These are phyloP conservation scores for Primulina tabacum DNA, from an alignment of 257 asterid genomes.

Conservation along the genomic window DNA sequence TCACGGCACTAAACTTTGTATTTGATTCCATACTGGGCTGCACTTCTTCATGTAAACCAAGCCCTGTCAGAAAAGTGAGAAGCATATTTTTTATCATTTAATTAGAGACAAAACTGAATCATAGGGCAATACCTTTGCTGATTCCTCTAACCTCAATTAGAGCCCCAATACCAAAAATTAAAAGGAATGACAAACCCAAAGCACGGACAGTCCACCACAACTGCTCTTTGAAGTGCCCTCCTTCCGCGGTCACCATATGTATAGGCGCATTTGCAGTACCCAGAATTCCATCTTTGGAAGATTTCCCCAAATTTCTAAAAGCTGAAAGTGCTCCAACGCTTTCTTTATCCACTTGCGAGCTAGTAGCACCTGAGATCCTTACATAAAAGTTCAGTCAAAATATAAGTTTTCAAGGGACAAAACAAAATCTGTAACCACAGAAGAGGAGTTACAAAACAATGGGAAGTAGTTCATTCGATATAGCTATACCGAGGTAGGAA, in stretches of 20 bases:
- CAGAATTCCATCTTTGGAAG: slow-evolving; percentile 69
- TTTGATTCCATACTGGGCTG: slow-evolving; percentile 77
- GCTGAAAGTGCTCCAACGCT: slow-evolving; percentile 65
- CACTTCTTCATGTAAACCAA: slow-evolving; percentile 88
- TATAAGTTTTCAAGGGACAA: slow-evolving; percentile 6
- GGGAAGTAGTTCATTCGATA: neutral
- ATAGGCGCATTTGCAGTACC: slow-evolving; percentile 89
- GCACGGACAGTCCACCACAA: slow-evolving; percentile 88
- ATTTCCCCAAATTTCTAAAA: slow-evolving; percentile 60
- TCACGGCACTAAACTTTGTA: slow-evolving; percentile 84
- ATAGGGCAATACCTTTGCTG: slow-evolving; percentile 61
- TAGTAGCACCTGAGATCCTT: slow-evolving; percentile 52
- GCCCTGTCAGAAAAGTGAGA: slow-evolving; percentile 46
- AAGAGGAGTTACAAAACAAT: neutral
- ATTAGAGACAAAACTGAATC: slow-evolving; percentile 14
- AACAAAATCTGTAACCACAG: neutral
- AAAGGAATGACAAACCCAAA: slow-evolving; percentile 70
- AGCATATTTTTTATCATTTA: slow-evolving; percentile 10
- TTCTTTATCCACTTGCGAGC: slow-evolving; percentile 51
- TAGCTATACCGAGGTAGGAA: neutral
- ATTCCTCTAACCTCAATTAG: slow-evolving; percentile 88
- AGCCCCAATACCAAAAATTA: slow-evolving; percentile 81
- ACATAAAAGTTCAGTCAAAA: slow-evolving; percentile 21
- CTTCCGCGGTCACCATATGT: slow-evolving; percentile 89
- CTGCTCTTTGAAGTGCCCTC: slow-evolving; percentile 82